Base-by-base conservation (phyloP, 1,139 yeast species). In the Pichia sp. region DNA sequence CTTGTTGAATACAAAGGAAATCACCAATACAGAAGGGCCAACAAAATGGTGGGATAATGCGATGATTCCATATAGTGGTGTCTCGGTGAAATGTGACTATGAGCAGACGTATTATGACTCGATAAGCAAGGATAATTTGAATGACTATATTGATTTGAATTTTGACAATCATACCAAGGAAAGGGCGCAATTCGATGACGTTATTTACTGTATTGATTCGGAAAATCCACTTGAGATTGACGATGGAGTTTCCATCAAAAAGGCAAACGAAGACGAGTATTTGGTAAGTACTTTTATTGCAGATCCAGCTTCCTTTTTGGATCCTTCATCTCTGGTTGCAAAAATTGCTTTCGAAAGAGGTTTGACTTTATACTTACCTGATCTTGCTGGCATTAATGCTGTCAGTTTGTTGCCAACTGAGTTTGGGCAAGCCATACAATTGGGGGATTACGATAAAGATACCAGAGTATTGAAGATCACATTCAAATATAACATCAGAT, bases 221-320 rank as follows among this genome's bases (percentile, higher is more conserved):
- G 81, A 76, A 11, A 78, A 77, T 46, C 97, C 98, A 0, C 86
- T 87, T 62, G 99, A 93, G 69, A 87, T 93, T 58, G 99, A 93
- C 69, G 99, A 93, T 69, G 99, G 98, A 48, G 77, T 93, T 31
- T 82, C 96, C 0, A 72, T 93, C 19, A 73, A 74, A 43, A 67
- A 67, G 32, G 57, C 71, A 0, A 67, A 64, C 1, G 70, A 69
- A 0, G 69, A 70, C 1, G 64, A 67, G 4, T 79, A 74, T 62
- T 71, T 72, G 1, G 64, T 92, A 5, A 79, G 85, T 38, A 76
- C 90, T 7, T 97, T 88, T 69, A 82, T 93, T 57, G 98, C 99
- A 1, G 93, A 92, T 67, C 98, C 98, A 0, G 77, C 90, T 0
- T 84, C 95, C 0, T 82, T 75, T 63, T 69, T 83, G 29, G 69